Conservation (phyloP, 2,329 filamentous ascomycete species). For the Lachnellula suecica region DNA sequence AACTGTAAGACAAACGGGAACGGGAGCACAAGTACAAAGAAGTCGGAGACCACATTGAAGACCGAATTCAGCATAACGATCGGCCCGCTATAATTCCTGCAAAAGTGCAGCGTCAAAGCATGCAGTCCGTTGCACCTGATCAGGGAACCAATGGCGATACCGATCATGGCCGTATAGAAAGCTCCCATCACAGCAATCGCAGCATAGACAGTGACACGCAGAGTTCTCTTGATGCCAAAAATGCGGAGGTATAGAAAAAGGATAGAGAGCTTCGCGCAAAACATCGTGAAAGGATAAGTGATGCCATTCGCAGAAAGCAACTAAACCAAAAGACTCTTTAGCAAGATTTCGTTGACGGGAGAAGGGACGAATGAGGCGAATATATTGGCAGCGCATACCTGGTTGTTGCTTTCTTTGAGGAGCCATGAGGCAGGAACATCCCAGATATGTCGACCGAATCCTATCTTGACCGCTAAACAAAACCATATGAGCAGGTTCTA, state of each 20-base stretch:
- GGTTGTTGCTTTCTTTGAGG: not conserved
- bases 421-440: not conserved
- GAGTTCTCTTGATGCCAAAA: not conserved
- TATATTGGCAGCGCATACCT: not conserved
- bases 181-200: not conserved
- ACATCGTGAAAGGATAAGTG: not conserved
- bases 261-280: not conserved
- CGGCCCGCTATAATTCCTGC: not conserved
- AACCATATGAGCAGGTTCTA: not conserved
- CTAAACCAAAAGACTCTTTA: not conserved
- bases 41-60: not conserved
- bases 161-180: not conserved
- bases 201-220: not conserved
- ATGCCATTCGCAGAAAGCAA: not conserved
- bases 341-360: not conserved
- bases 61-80: not conserved
- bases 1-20: not conserved
- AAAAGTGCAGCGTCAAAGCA: not conserved
- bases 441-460: not conserved
- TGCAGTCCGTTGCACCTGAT: not conserved
- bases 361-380: not conserved
- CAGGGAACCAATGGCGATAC: not conserved
- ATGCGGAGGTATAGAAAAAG: not conserved
- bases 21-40: not conserved
- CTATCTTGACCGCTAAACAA: not conserved